Evolutionary conservation across 768 basidiomycete species (phyloP).

Genomic region (Phanerochaete sordida): DNA sequence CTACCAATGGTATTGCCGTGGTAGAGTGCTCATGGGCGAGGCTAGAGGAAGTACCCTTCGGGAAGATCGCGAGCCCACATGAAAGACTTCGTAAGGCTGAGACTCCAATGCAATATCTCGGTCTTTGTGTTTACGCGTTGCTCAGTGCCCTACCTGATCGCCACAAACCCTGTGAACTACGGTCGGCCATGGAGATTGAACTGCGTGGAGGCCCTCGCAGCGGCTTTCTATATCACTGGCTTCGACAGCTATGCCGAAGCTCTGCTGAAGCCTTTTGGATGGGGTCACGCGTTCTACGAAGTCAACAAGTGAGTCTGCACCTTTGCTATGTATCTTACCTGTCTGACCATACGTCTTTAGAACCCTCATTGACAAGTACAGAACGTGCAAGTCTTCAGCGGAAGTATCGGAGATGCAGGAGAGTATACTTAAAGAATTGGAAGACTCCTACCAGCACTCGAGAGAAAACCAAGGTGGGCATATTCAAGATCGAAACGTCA

Average conservation of each 20-base stretch:
- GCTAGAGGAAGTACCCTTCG: conserved; percentile 90
- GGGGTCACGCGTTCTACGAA: conserved; percentile 85
- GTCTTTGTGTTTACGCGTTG: neutral
- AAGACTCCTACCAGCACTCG: conserved; percentile 56
- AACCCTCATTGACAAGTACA: conserved; percentile 62
- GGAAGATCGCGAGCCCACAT: conserved; percentile 89
- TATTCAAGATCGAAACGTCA: neutral
- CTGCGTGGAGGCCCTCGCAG: conserved; percentile 92
- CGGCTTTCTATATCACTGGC: conserved; percentile 92
- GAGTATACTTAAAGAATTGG: conserved; percentile 64
- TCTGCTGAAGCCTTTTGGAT: conserved; percentile 79
- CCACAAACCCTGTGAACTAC: conserved; percentile 96
- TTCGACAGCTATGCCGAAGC: conserved; percentile 78
- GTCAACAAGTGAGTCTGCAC: conserved; percentile 65
- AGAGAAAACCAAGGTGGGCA: conserved; percentile 47
- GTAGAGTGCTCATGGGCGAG: conserved; percentile 99
- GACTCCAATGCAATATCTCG: neutral
- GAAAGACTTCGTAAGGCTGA: conserved; percentile 76
- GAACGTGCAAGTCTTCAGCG: conserved; percentile 59
- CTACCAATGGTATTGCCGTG: conserved; percentile 81
- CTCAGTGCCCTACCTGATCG: conserved; percentile 90
- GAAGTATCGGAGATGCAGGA: conserved; percentile 63
- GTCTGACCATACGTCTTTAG: conserved; percentile 12
- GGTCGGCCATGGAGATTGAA: conserved; percentile 96
- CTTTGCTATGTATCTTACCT: neutral